phyloP scores from a whole-genome alignment of 2,329 filamentous ascomycete species.

The Colletotrichum eleusines region DNA sequence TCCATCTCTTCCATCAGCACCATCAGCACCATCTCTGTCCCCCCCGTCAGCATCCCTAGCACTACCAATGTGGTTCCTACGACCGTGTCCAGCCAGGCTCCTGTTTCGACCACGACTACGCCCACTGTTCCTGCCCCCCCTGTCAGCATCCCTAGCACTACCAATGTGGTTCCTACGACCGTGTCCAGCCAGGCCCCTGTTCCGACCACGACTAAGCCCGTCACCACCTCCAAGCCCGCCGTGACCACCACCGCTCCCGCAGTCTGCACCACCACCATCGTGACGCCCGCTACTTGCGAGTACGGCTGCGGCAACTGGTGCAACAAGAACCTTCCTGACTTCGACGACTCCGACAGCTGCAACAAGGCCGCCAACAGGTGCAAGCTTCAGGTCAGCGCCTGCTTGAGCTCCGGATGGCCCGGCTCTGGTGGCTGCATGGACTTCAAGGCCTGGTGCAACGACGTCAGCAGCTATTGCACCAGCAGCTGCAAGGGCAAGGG shows the following conservation, averaged over 20 bases:
- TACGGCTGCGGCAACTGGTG: constrained; percentile 69
- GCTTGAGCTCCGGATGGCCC: constrained; percentile 66
- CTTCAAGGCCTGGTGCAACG: constrained; percentile 63
- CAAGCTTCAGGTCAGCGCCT: constrained; percentile 61
- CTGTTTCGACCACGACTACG: constrained; percentile 30
- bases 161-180: constrained; percentile 40
- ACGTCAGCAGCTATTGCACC: constrained; percentile 59
- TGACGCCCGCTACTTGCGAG: constrained; percentile 62
- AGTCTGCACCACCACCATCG: constrained; percentile 62
- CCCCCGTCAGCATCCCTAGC: constrained; percentile 40
- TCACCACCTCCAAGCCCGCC: constrained; percentile 43
- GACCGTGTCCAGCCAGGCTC: constrained; percentile 27
- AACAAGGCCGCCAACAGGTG: constrained; percentile 58
- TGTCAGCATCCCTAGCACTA: constrained; percentile 40
- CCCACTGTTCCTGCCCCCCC: constrained; percentile 5
- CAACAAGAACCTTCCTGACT: constrained; percentile 62
- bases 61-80: constrained; percentile 42
- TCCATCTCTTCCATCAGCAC: constrained; percentile 34
- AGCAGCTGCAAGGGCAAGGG: constrained; percentile 51
- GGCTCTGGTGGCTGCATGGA: constrained; percentile 61
- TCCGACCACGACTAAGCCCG: constrained; percentile 35
- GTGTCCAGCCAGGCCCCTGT: constrained; percentile 34
- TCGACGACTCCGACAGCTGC: constrained; percentile 58
- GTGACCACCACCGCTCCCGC: constrained; percentile 52
- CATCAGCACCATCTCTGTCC: background rate